Evolutionary conservation across 495 filamentous ascomycete species (phyloP), one percentile per base, ranked within the genome.

Genomic region (Pseudotulostoma volvatum): DNA sequence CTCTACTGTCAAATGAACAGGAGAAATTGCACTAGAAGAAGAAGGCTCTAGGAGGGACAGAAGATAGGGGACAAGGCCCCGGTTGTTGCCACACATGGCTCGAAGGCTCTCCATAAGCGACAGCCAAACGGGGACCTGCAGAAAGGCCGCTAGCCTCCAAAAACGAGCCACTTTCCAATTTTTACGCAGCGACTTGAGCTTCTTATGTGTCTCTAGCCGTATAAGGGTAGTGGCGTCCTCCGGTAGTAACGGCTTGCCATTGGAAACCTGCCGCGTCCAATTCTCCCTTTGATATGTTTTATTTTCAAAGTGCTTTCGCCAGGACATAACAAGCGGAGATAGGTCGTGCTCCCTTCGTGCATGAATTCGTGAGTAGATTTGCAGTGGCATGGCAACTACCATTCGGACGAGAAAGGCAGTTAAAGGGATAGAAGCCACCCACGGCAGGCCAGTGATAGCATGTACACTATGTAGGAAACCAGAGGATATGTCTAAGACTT

Each of bases 111-210:
- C 80, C 43, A 81, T 79, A 20, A 76, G 63, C 9, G 65, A 46
- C 13, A 90, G 47, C 69, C 77, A 92, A 15, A 83, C 48, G 0
- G 84, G 83, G 0, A 87, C 34, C 44, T 77, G 70, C 2, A 75
- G 9, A 11, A 66, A 45, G 0, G 44, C 46, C 13, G 55, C 28
- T 0, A 51, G 43, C 45, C 66, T 75, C 68, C 70, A 81, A 16
- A 35, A 39, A n/a, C 13, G 17, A 9, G 43, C 39, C 17, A 78
- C 56, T 0, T 61, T 56, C 43, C 63, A 71, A 1, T 56, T 53
- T 5, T 49, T 46, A 31, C 63, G 59, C 13, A 81, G 33, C 38
- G 61, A 48, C 7, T 37, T 46, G 9, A 44, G 36, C 28, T 61
- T 61, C 19, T 28, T 20, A 9, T 52, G 44, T 31, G 44, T 13